A percentile compares a stretch with the other conserved stretches of the same genome.
Evolutionary conservation across 192 early-diverging fungal species (phyloP).

Genomic region (Backusella parvicylindrica): DNA sequence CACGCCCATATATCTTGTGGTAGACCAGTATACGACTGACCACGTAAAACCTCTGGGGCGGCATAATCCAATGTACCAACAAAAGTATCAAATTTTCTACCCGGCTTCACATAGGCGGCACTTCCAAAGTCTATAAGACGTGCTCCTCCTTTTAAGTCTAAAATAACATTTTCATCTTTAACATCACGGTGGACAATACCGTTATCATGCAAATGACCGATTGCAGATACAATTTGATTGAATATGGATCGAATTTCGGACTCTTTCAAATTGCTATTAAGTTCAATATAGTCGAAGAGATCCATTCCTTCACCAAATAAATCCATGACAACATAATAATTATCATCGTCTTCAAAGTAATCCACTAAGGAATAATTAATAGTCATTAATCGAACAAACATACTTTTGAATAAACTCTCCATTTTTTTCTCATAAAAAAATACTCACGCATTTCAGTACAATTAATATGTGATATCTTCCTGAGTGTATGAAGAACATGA

Average conservation of each 20-base stretch:
- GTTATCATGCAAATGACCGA: slow-evolving; percentile 48
- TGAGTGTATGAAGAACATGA: slow-evolving; percentile 59
- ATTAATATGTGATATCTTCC: slow-evolving; percentile 46
- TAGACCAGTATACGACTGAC: slow-evolving; percentile 77
- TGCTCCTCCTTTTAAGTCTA: slow-evolving; percentile 54
- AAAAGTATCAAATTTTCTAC: slow-evolving; percentile 60
- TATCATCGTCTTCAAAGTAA: slow-evolving; percentile 65
- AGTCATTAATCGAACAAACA: not conserved
- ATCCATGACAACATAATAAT: slow-evolving; percentile 63
- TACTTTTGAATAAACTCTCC: not conserved
- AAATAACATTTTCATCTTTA: slow-evolving; percentile 83
- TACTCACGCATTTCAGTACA: slow-evolving; percentile 43
- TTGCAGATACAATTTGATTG: slow-evolving; percentile 31
- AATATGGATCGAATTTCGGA: slow-evolving; percentile 33
- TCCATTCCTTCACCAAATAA: slow-evolving; percentile 43
- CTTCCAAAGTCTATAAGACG: slow-evolving; percentile 84
- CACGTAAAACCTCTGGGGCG: slow-evolving; percentile 76
- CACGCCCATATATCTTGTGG: slow-evolving; percentile 87
- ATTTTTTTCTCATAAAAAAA: not conserved
- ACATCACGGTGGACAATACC: slow-evolving; percentile 72
- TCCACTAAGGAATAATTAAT: slow-evolving; percentile 44
- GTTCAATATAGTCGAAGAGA: slow-evolving; percentile 48
- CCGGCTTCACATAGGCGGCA: slow-evolving; percentile 62
- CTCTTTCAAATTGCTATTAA: slow-evolving; percentile 26
- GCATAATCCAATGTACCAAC: slow-evolving; percentile 80